These are phyloP conservation scores for Takashimella koratensis DNA, from an alignment of 1,284 basidiomycete genomes.

Conservation along the genomic window DNA sequence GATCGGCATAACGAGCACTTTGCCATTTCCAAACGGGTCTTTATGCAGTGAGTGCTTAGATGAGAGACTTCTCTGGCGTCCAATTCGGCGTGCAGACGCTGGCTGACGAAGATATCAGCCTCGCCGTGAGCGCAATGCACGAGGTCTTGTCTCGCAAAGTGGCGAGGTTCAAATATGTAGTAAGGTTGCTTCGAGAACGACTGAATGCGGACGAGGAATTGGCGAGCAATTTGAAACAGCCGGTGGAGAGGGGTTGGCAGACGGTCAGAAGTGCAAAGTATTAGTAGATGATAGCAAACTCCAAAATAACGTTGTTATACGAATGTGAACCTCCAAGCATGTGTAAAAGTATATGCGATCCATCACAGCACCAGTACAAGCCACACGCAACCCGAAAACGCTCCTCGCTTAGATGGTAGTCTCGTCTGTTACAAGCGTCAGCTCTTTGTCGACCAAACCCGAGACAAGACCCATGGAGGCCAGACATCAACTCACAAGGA, in stretches of 20 bases:
- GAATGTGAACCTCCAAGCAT: too few relatives aligned
- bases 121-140: conserved; percentile 74
- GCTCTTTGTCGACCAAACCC: too few relatives aligned
- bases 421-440: conserved; percentile 37
- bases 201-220: conserved; percentile 1
- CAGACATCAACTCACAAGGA: conserved; percentile 55
- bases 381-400: conserved; percentile 2
- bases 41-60: conserved; percentile 60
- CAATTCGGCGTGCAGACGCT: too few relatives aligned
- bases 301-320: too few relatives aligned
- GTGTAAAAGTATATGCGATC: conserved; percentile 27
- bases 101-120: conserved; percentile 53
- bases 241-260: conserved; percentile 17
- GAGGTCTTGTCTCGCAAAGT: conserved; percentile 59
- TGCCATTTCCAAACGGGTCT: conserved; percentile 55
- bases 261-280: conserved; percentile 26
- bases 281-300: conserved; percentile 9
- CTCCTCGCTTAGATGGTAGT: conserved; percentile 46
- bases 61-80: too few relatives aligned
- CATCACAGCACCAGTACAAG: conserved; percentile 47
- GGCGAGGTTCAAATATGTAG: conserved; percentile 21
- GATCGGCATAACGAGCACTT: conserved; percentile 24
- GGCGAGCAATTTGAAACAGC: neutral
- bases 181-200: conserved; percentile 1
- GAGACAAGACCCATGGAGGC: neutral